Conservation (phyloP, 2,329 filamentous ascomycete species). For the Huntiella moniliformis region DNA sequence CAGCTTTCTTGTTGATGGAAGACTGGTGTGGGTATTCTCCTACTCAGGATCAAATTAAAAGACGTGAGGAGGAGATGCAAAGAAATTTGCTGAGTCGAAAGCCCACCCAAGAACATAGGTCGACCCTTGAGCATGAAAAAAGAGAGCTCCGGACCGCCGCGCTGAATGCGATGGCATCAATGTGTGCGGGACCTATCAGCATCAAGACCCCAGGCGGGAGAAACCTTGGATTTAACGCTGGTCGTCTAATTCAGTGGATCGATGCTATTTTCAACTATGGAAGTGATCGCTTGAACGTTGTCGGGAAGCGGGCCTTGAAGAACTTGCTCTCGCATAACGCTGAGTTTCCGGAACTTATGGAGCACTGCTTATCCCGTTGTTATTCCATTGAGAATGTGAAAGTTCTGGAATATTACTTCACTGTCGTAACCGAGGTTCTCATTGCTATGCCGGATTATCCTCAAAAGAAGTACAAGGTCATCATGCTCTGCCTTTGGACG, state of each 20-base stretch:
- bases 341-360: slow-evolving; percentile 66
- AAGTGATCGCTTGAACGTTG: slow-evolving; percentile 81
- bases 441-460: slow-evolving; percentile 67
- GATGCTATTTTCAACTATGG: slow-evolving; percentile 83
- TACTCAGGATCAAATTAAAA: slow-evolving; percentile 65
- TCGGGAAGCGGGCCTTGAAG: slow-evolving; percentile 70
- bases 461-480: slow-evolving; percentile 73
- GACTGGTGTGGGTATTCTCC: slow-evolving; percentile 98
- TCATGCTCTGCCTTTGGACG: slow-evolving; percentile 77
- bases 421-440: slow-evolving; percentile 74
- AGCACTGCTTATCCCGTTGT: slow-evolving; percentile 80
- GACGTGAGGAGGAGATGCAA: slow-evolving; percentile 71
- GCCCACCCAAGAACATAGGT: slow-evolving; percentile 56
- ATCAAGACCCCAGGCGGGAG: slow-evolving; percentile 76
- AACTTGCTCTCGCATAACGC: slow-evolving; percentile 84
- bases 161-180: slow-evolving; percentile 81
- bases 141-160: slow-evolving; percentile 77
- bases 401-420: slow-evolving; percentile 85
- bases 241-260: slow-evolving; percentile 86
- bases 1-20: slow-evolving; percentile 91
- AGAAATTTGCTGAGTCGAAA: slow-evolving; percentile 70
- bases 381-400: slow-evolving; percentile 68
- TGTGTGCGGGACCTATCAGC: slow-evolving; percentile 72
- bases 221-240: slow-evolving; percentile 78
- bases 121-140: slow-evolving; percentile 93